Evolutionary conservation across 345 rosid species (phyloP).

Genomic region (Salix arbutifolia): DNA sequence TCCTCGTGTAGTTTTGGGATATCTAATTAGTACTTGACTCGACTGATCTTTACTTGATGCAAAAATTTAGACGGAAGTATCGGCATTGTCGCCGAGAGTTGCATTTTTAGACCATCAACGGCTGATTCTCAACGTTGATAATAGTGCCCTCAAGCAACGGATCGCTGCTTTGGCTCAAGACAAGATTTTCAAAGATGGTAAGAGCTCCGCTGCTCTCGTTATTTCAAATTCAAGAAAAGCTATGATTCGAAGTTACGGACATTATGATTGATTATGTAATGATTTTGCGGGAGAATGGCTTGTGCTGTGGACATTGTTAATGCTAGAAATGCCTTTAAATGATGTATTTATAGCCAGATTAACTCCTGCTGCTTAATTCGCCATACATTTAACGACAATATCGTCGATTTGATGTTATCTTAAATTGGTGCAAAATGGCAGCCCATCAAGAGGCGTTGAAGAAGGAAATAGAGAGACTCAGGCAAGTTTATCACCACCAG

Average conservation of each 20-base stretch:
- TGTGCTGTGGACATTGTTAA: neutral
- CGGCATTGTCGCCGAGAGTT: constrained; percentile 78
- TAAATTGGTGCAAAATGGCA: constrained; percentile 13
- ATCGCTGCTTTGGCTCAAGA: constrained; percentile 94
- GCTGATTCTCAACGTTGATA: constrained; percentile 75
- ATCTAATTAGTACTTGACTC: too few species aligned
- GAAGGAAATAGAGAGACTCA: constrained; percentile 84
- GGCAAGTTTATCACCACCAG: constrained; percentile 66
- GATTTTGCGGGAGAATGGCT: neutral
- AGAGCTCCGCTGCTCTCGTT: neutral
- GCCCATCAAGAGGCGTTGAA: constrained; percentile 84
- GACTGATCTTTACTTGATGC: neutral
- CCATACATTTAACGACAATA: neutral
- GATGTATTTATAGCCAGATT: neutral
- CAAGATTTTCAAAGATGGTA: constrained; percentile 88
- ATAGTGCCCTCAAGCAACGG: constrained; percentile 83
- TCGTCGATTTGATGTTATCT: too few species aligned
- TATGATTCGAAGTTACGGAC: neutral
- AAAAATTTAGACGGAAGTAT: constrained; percentile 66
- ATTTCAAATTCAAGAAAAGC: neutral
- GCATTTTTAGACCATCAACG: constrained; percentile 86
- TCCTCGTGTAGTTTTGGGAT: too few species aligned
- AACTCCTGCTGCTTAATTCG: neutral
- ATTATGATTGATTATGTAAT: too few species aligned
- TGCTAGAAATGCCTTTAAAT: neutral